Evolutionary conservation across 129 eudicot genomes (phyloP).

Genomic region (Tagetes patula): DNA sequence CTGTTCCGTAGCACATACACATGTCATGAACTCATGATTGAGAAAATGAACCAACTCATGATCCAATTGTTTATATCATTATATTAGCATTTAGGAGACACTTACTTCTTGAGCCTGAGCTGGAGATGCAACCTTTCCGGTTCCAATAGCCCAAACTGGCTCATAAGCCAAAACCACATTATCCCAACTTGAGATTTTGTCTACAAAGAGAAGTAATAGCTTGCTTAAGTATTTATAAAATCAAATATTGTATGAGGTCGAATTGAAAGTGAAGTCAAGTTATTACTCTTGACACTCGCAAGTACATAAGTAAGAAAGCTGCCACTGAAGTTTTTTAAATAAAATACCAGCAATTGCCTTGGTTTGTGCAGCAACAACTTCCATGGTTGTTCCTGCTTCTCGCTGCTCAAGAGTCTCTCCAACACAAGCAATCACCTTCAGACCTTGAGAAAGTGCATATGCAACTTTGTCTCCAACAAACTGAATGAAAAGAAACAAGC

Average conservation of each 20-base stretch:
- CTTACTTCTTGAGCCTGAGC: slow-evolving; percentile 99
- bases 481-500: slow-evolving; percentile 39
- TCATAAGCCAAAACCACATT: slow-evolving; percentile 94
- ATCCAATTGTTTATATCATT: not conserved
- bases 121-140: slow-evolving; percentile 97
- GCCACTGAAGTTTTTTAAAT: not conserved
- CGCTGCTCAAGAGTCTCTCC: slow-evolving; percentile 97
- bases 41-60: not conserved
- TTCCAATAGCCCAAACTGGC: slow-evolving; percentile 99
- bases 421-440: slow-evolving; percentile 97
- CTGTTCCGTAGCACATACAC: slow-evolving; percentile 38
- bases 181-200: slow-evolving; percentile 65
- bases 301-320: not conserved
- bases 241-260: not conserved
- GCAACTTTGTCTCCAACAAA: slow-evolving; percentile 98
- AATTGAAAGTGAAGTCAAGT: slow-evolving; percentile 12
- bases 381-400: slow-evolving; percentile 90
- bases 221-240: not conserved
- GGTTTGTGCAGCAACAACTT: slow-evolving; percentile 95
- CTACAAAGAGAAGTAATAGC: slow-evolving; percentile 36
- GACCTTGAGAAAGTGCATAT: slow-evolving; percentile 91
- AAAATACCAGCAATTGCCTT: slow-evolving; percentile 87
- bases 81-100: not conserved
- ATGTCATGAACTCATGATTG: not conserved
- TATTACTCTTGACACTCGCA: slow-evolving; percentile 5